These are phyloP conservation scores for Fusarium austroafricanum DNA, from an alignment of 2,329 filamentous ascomycete genomes.

Conservation along the genomic window DNA sequence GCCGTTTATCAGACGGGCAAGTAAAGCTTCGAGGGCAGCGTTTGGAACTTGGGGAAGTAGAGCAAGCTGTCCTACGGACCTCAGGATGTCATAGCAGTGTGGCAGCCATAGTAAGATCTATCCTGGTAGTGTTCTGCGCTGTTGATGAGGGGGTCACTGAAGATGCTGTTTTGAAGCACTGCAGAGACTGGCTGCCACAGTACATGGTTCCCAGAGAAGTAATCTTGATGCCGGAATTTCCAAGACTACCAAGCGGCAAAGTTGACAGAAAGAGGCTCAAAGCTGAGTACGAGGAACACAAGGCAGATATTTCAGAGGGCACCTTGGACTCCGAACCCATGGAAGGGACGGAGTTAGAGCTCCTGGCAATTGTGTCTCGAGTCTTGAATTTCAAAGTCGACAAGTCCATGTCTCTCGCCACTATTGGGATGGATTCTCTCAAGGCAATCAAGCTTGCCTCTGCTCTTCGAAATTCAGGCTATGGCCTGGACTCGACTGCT, in stretches of 20 bases:
- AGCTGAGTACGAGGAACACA: constrained; percentile 55
- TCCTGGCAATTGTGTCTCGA: constrained; percentile 56
- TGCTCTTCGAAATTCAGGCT: constrained; percentile 66
- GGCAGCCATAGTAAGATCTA: constrained; percentile 74
- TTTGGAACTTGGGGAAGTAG: constrained; percentile 82
- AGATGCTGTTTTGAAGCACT: constrained; percentile 66
- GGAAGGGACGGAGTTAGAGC: constrained; percentile 41
- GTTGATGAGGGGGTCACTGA: constrained; percentile 54
- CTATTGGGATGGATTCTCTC: constrained; percentile 73
- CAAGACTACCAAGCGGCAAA: constrained; percentile 85
- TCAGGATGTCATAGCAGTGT: constrained; percentile 72
- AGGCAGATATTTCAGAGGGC: constrained; percentile 14
- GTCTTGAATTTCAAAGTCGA: constrained; percentile 55
- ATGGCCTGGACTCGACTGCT: constrained; percentile 67
- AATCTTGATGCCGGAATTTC: constrained; percentile 71
- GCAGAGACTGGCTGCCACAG: constrained; percentile 79
- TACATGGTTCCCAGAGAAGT: constrained; percentile 88
- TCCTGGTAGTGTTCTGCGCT: constrained; percentile 80
- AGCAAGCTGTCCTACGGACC: constrained; percentile 73
- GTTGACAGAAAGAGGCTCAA: constrained; percentile 76
- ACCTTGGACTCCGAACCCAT: constrained; percentile 21
- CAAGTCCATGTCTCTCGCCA: constrained; percentile 58
- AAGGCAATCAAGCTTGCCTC: constrained; percentile 67
- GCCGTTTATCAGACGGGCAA: constrained; percentile 82
- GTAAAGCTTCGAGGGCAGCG: constrained; percentile 89